Evolutionary conservation across 768 basidiomycete species (phyloP).

Genomic region (Aureoboletus auriporus): DNA sequence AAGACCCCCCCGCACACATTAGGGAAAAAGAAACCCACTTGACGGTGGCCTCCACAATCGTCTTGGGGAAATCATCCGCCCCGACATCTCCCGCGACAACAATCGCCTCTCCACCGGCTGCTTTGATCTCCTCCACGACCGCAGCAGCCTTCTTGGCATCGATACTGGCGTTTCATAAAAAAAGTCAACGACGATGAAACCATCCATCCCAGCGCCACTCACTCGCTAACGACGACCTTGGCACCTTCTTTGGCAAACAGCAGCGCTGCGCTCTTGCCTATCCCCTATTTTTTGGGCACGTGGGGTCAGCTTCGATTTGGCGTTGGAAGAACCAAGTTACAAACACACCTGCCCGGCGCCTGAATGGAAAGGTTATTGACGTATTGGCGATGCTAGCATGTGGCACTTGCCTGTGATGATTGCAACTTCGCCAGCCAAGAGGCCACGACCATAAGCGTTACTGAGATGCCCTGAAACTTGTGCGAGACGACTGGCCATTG

Average conservation of each 20-base stretch:
- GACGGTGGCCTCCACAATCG: conserved; percentile 70
- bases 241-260: conserved; percentile 84
- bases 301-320: neutral
- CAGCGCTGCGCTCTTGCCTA: conserved; percentile 70
- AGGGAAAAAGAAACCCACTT: conserved; percentile 45
- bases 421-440: conserved; percentile 74
- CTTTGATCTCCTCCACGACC: conserved; percentile 72
- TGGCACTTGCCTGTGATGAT: conserved; percentile 71
- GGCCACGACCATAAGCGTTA: conserved; percentile 46
- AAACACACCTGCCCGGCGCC: conserved; percentile 69
- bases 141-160: conserved; percentile 63
- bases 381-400: neutral
- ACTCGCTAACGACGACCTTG: conserved; percentile 85
- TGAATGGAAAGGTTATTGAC: conserved; percentile 20
- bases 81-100: conserved; percentile 77
- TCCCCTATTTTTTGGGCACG: conserved; percentile 48
- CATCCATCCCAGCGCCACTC: conserved; percentile 10
- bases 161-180: conserved; percentile 42
- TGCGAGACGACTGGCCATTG: conserved; percentile 55
- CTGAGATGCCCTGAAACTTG: conserved; percentile 71
- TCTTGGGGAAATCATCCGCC: conserved; percentile 79
- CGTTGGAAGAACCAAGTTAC: neutral
- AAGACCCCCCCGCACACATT: neutral
- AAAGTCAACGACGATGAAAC: conserved; percentile 1
- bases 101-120: conserved; percentile 68